Conservation (phyloP, 208 protist species). For the Trypanosoma cruzi region DNA sequence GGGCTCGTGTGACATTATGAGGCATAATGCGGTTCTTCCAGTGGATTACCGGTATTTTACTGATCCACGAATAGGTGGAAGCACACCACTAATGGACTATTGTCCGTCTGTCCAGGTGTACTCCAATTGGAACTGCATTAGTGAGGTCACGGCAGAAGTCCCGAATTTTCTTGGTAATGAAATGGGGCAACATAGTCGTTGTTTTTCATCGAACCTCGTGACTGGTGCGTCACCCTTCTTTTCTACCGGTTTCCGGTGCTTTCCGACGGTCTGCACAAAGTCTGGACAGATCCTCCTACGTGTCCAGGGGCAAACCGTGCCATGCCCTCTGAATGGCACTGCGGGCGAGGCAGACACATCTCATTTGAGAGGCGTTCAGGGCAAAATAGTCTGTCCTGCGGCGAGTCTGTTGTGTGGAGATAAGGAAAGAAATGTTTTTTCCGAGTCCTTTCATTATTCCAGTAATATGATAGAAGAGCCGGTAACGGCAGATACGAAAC, state of each 20-base stretch:
- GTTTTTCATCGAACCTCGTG: constrained; percentile 51
- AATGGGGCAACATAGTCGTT: constrained; percentile 32
- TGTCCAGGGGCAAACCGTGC: constrained; percentile 51
- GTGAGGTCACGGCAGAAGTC: neutral
- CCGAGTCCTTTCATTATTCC: constrained; percentile 1
- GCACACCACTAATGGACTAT: constrained; percentile 47
- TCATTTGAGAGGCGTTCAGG: constrained; percentile 41
- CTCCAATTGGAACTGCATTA: constrained; percentile 37
- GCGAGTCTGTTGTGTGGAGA: constrained; percentile 3
- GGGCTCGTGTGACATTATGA: constrained; percentile 38
- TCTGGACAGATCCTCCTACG: constrained; percentile 37
- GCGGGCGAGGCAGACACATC: constrained; percentile 39
- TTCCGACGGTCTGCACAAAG: constrained; percentile 43
- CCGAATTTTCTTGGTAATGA: constrained; percentile 49
- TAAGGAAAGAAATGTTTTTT: constrained; percentile 7
- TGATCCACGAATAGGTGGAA: constrained; percentile 31
- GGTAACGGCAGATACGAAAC: neutral
- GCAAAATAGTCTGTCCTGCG: constrained; percentile 24
- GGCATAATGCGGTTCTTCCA: constrained; percentile 26
- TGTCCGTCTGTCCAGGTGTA: constrained; percentile 41
- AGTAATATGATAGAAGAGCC: neutral
- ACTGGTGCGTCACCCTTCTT: constrained; percentile 30
- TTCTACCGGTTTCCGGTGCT: constrained; percentile 32
- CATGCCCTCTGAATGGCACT: constrained; percentile 38
- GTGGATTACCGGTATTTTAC: constrained; percentile 48